A percentile compares a stretch with the other conserved stretches of the same genome.
Conservation (phyloP, 1,284 basidiomycete genomes). For the Ceratobasidium sp. region DNA sequence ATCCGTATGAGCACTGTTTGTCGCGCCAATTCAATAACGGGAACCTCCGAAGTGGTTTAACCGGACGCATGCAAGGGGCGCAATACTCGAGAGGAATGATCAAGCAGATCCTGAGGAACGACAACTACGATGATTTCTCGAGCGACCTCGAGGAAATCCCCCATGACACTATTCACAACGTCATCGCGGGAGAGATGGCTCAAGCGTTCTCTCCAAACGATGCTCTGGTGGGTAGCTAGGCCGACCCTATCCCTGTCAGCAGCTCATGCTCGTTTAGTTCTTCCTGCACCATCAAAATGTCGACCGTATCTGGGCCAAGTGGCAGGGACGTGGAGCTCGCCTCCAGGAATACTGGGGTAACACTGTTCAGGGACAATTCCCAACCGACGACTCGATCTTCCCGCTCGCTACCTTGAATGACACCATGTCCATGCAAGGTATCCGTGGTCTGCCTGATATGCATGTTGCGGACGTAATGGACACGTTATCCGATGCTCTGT, state of each 20-base stretch:
- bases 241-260: not conserved
- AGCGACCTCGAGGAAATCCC: slow-evolving; percentile 31
- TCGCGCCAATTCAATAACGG: slow-evolving; percentile 40
- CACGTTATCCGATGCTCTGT: slow-evolving; percentile 33
- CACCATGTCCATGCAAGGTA: slow-evolving; percentile 21
- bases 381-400: slow-evolving; percentile 20
- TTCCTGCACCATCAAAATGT: slow-evolving; percentile 46
- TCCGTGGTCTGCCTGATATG: slow-evolving; percentile 40
- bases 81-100: slow-evolving; percentile 25
- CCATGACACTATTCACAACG: slow-evolving; percentile 41
- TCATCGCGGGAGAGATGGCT: slow-evolving; percentile 36
- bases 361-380: slow-evolving; percentile 37
- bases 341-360: slow-evolving; percentile 27
- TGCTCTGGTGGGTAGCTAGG: slow-evolving; percentile 9
- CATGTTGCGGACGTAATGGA: slow-evolving; percentile 41
- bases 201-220: slow-evolving; percentile 41
- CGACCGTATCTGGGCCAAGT: slow-evolving; percentile 46
- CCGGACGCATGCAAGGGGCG: slow-evolving; percentile 37
- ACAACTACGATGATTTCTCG: slow-evolving; percentile 21
- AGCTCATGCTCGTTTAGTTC: slow-evolving; percentile 11
- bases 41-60: slow-evolving; percentile 6
- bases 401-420: slow-evolving; percentile 37
- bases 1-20: slow-evolving; percentile 26
- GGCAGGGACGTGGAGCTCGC: slow-evolving; percentile 38
- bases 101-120: not conserved